Conservation (phyloP, 192 early-diverging fungal species). For the Coemansia sp. region DNA sequence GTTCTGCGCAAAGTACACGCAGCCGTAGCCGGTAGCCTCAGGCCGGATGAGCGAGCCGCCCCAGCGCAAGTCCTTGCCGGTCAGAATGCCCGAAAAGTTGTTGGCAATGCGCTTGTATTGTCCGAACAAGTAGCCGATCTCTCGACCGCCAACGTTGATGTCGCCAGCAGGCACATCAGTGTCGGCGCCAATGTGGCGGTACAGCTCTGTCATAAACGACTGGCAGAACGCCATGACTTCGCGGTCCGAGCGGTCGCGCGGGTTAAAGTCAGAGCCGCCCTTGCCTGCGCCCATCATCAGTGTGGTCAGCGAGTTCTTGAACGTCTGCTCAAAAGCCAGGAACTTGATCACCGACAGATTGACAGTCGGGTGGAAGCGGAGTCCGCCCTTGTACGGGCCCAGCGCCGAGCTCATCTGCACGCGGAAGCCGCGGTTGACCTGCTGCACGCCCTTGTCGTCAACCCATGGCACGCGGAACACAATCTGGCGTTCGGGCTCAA, state of each 20-base stretch:
- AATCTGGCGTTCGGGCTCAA: constrained; percentile 58
- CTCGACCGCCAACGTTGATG: constrained; percentile 56
- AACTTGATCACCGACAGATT: constrained; percentile 59
- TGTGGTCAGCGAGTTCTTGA: constrained; percentile 61
- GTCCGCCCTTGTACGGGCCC: constrained; percentile 61
- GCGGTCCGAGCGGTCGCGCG: constrained; percentile 54
- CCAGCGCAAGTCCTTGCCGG: constrained; percentile 57
- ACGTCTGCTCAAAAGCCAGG: constrained; percentile 59
- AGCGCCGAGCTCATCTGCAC: constrained; percentile 60
- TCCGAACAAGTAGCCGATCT: constrained; percentile 58
- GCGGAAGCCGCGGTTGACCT: constrained; percentile 58
- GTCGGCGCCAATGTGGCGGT: constrained; percentile 58
- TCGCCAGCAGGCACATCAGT: constrained; percentile 57
- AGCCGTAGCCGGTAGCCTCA: constrained; percentile 60
- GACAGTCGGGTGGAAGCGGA: constrained; percentile 59
- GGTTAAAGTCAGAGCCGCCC: constrained; percentile 57
- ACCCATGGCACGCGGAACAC: constrained; percentile 57
- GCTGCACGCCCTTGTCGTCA: constrained; percentile 54
- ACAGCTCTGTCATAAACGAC: constrained; percentile 57
- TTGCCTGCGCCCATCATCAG: constrained; percentile 58
- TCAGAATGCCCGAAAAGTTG: constrained; percentile 56
- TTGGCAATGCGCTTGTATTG: constrained; percentile 59
- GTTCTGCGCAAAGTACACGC: constrained; percentile 58
- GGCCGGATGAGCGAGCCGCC: constrained; percentile 59
- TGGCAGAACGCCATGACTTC: constrained; percentile 59